Evolutionary conservation across 2,329 filamentous ascomycete genomes (phyloP), one percentile per base, ranked within the genome.

Genomic region (Talaromyces sp.): DNA sequence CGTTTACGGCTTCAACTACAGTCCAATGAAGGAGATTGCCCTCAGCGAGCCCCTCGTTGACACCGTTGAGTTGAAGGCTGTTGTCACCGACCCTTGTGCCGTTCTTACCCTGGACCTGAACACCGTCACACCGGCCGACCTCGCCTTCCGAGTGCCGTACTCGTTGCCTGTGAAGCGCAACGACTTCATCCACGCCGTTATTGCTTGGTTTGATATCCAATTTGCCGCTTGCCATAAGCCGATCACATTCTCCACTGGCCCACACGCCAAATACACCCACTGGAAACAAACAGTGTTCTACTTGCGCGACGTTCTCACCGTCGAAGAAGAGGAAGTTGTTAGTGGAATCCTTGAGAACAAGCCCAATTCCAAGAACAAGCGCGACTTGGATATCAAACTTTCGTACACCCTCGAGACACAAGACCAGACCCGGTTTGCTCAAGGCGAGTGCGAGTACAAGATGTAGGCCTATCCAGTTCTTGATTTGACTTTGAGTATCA

Each of bases 211-310:
- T 80, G 95, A 99, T 75, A 98, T 99, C 69, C 93, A 98, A 73
- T 99, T 99, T 80, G 90, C 90, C 56, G 93, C 92, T 62, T 98
- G 95, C 85, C 95, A 99, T 85, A 98, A 98, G 85, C 90, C 92
- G 32, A 92, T 99, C 73, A 86, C 88, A 72, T 99, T 99, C 84
- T 96, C 91, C 58, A 99, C 95, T 19, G 95, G 95, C 24, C 95
- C 95, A 29, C 95, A 98, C 80, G 96, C 93, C 69, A 98, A 97
- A 81, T 98, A 98, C 81, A 99, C 95, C 19, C 95, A 99, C 84
- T 99, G 95, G 95, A 99, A 99, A 82, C 95, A 99, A 82, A 99
- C 95, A 13, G 95, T 99, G 64, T 98, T 99, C 81, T 99, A 99
- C 80, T 83, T 99, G 65, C 86, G 90, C 71, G 93, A 99, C 68